Base-by-base conservation (phyloP, 2,329 filamentous ascomycete genomes). In the Aspergillus sp. region DNA sequence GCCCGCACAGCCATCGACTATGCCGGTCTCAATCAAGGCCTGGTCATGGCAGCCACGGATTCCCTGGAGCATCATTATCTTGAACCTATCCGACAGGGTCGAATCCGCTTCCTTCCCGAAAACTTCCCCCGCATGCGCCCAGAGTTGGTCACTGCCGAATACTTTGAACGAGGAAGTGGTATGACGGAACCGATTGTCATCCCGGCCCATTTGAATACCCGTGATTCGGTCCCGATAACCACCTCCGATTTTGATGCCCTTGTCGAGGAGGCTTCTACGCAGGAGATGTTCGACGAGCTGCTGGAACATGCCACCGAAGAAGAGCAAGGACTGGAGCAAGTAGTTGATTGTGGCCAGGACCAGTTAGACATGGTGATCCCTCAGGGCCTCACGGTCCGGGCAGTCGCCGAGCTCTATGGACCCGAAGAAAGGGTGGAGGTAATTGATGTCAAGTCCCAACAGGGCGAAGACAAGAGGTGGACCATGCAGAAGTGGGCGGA, bases 361-460 rank as follows among this genome's bases (percentile, higher is more conserved):
- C 77, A 78, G 53, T 71, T 88, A 20, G 85, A 84, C 58, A 88
- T 88, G 85, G 81, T 88, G 21, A 86, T 88, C 57, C 85, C 85
- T 2, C 72, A 81, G 58, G 80, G 80, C 29, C 72, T 88, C 42
- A 88, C 84, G 1, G 84, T 88, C 25, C 79, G 82, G 25, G 76
- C 80, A 47, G 84, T 88, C 19, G 81, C 81, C 41, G 81, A 88
- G 58, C 73, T 88, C 23, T 85, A 86, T 57, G 85, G 85, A 0
- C 78, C 78, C 4, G 81, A 85, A 42, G 82, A 85, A 62, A 77
- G 78, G 42, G 77, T 87, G 6, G 83, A 86, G 52, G 85, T 88
- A 29, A 87, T 88, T 49, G 84, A 88, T 65, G 85, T 88, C 55
- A 87, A 88, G 62, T 84, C 83, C 7, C 85, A 88, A 59, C 83